These are phyloP conservation scores for Solanum tarijense DNA, from an alignment of 257 asterid genomes.

Conservation along the genomic window DNA sequence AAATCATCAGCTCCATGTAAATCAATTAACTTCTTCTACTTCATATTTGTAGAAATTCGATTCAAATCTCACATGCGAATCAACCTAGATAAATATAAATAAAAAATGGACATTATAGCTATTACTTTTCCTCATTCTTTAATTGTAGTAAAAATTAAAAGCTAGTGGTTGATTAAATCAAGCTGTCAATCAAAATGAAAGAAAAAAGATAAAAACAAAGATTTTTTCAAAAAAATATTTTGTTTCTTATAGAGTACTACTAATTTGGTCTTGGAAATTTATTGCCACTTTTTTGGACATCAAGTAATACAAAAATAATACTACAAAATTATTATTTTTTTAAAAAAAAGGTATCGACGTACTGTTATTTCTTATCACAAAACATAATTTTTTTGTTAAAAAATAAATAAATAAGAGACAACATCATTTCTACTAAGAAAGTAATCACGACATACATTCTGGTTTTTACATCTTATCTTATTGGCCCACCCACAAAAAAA, in stretches of 20 bases:
- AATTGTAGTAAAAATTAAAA: not conserved
- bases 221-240: not conserved
- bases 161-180: not conserved
- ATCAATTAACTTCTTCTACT: not conserved
- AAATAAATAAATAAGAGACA: conserved; percentile 14
- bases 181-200: not conserved
- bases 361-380: conserved; percentile 2
- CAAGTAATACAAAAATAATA: not conserved
- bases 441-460: conserved; percentile 13
- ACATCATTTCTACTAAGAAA: conserved; percentile 24
- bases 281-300: not conserved
- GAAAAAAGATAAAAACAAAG: not conserved
- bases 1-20: too few species aligned
- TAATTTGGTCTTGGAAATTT: conserved; percentile 2
- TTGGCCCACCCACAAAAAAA: conserved; percentile 15
- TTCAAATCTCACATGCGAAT: too few species aligned
- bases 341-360: not conserved
- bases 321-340: not conserved
- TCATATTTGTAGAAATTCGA: too few species aligned
- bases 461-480: conserved; percentile 8
- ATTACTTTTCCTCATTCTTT: not conserved
- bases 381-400: not conserved
- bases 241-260: not conserved
- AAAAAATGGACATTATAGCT: not conserved
- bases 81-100: too few species aligned